These are phyloP conservation scores for Komagataella pastoris DNA, from an alignment of 805 yeast genomes.

Conservation along the genomic window DNA sequence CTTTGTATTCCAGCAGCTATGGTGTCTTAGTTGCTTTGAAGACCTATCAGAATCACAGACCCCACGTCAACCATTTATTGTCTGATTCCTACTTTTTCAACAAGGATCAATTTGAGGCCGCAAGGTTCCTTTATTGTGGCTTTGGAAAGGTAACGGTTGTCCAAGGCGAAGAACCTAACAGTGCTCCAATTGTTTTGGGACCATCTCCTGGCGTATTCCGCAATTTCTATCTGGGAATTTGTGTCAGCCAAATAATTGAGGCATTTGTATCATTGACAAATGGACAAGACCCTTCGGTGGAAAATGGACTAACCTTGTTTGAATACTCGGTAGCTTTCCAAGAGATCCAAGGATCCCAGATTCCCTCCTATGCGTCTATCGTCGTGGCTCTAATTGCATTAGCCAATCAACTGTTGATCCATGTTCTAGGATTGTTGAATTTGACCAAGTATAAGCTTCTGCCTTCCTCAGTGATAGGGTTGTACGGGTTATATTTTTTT, in stretches of 20 bases:
- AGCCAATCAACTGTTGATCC: slow-evolving; percentile 45
- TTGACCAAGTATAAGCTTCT: slow-evolving; percentile 42
- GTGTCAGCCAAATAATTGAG: slow-evolving; percentile 52
- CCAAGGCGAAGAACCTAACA: not conserved
- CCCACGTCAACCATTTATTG: slow-evolving; percentile 4
- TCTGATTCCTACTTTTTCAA: not conserved
- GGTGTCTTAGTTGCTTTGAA: slow-evolving; percentile 21
- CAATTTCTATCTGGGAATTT: slow-evolving; percentile 43
- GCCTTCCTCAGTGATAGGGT: slow-evolving; percentile 49
- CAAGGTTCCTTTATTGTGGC: slow-evolving; percentile 7
- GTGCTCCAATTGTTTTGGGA: slow-evolving; percentile 11
- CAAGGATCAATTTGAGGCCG: not conserved
- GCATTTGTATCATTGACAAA: slow-evolving; percentile 46
- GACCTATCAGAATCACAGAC: slow-evolving; percentile 7
- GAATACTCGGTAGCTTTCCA: slow-evolving; percentile 70
- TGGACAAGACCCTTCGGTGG: slow-evolving; percentile 44
- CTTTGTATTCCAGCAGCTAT: slow-evolving; percentile 18
- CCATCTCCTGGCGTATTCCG: slow-evolving; percentile 44
- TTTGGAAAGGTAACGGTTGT: slow-evolving; percentile 11
- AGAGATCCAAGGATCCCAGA: slow-evolving; percentile 39
- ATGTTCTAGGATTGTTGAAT: slow-evolving; percentile 45
- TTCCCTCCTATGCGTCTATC: slow-evolving; percentile 41
- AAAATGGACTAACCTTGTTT: slow-evolving; percentile 58
- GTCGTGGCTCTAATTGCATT: slow-evolving; percentile 42
- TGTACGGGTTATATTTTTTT: slow-evolving; percentile 36